Percentiles rank a stretch among this genome's conserved stretches.
These are phyloP conservation scores for Brassica balearica DNA, from an alignment of 441 rosid species.

Conservation along the genomic window DNA sequence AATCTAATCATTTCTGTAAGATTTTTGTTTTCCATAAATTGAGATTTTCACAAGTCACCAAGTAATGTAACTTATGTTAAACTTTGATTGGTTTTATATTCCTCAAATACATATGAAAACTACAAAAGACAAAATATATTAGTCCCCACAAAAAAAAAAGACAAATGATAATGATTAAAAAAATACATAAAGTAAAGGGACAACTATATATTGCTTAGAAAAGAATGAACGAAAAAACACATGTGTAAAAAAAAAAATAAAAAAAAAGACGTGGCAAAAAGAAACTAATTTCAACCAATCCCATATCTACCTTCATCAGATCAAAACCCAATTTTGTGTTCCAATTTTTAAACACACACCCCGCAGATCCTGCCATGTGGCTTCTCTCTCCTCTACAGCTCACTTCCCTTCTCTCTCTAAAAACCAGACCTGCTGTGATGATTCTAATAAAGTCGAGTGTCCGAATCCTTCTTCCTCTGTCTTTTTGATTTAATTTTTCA, in stretches of 20 bases:
- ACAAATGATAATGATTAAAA: constrained; percentile 15
- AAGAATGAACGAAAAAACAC: constrained; percentile 18
- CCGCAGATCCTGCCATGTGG: constrained; percentile 52
- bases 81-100: neutral
- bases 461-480: constrained; percentile 24
- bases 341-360: constrained; percentile 24
- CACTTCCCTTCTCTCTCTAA: constrained; percentile 30
- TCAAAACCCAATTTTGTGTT: constrained; percentile 24
- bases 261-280: constrained; percentile 42
- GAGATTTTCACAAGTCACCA: neutral
- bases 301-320: constrained; percentile 38
- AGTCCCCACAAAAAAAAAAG: neutral
- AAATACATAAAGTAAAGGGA: constrained; percentile 28
- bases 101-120: neutral
- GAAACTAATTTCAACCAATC: constrained; percentile 44
- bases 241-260: neutral
- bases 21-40: neutral
- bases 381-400: constrained; percentile 49
- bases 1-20: neutral
- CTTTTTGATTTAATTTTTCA: neutral
- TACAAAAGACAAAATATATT: neutral
- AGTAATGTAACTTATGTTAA: neutral
- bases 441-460: constrained; percentile 33
- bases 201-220: constrained; percentile 27
- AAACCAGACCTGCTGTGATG: constrained; percentile 43